Evolutionary conservation across 2,329 filamentous ascomycete genomes (phyloP).

Genomic region (Colletotrichum sp.): DNA sequence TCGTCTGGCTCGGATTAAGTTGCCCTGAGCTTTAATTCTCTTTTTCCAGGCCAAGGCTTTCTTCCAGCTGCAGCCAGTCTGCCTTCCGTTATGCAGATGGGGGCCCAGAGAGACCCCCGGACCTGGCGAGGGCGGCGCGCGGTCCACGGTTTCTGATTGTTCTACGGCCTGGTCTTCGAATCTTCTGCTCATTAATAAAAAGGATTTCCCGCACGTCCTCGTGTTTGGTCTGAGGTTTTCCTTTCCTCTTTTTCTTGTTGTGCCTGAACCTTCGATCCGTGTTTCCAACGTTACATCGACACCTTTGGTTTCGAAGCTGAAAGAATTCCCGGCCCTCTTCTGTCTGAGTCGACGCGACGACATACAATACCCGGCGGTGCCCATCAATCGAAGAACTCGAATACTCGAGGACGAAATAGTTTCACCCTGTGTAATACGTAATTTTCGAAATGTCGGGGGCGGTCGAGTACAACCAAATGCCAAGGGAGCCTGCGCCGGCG

Average conservation of each 20-base stretch:
- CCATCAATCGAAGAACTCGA: not conserved
- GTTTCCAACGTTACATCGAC: not conserved
- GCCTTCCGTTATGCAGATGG: constrained; percentile 6
- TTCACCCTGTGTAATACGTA: not conserved
- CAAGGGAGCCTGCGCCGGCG: constrained; percentile 35
- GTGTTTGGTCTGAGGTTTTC: not conserved
- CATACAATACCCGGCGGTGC: not conserved
- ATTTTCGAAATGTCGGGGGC: constrained; percentile 3
- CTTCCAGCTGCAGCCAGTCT: not conserved
- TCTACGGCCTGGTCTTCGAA: not conserved
- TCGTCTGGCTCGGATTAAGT: not conserved
- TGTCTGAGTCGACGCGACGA: not conserved
- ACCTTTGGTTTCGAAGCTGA: not conserved
- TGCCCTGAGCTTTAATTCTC: not conserved
- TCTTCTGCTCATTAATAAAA: not conserved
- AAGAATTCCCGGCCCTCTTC: not conserved
- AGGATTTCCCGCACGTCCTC: not conserved
- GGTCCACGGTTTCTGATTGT: constrained; percentile 1
- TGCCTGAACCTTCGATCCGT: not conserved
- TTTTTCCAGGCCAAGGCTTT: not conserved
- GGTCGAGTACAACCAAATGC: constrained; percentile 31
- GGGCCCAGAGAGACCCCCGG: not conserved
- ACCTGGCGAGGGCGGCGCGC: not conserved
- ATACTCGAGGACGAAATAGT: not conserved
- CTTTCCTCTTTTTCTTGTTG: not conserved